Base-by-base conservation (phyloP, 2,329 filamentous ascomycete species). In the Sodiomyces alkalinus region DNA sequence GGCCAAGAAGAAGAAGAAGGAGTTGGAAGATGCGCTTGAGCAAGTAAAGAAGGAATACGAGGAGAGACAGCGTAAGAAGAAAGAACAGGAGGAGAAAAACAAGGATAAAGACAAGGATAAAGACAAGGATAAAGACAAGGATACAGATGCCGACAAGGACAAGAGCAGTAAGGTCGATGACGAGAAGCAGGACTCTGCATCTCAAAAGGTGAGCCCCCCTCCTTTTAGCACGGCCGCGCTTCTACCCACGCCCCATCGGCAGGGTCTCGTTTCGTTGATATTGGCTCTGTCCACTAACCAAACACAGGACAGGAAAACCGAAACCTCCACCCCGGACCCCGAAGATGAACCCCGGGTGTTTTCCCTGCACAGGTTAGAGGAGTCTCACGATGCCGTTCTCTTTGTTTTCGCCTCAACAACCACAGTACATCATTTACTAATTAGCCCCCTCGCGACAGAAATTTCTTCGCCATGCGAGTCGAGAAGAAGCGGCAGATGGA, bases 391-490 rank as follows among this genome's bases (percentile, higher is more conserved):
- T n/a, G n/a, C n/a, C n/a, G n/a, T n/a, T n/a, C n/a, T n/a, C n/a
- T n/a, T n/a, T n/a, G n/a, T n/a, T n/a, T n/a, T n/a, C n/a, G n/a
- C n/a, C n/a, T n/a, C n/a, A n/a, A n/a, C n/a, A n/a, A n/a, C n/a
- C n/a, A n/a, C n/a, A n/a, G n/a, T n/a, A n/a, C n/a, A n/a, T n/a
- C n/a, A n/a, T n/a, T n/a, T n/a, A n/a, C n/a, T n/a, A n/a, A n/a
- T n/a, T n/a, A n/a, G n/a, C n/a, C n/a, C n/a, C n/a, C n/a, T n/a
- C n/a, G n/a, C n/a, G n/a, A 28, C 43, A 90, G 82, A 42, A 68
- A 73, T 16, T 93, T 98, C 52, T 92, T 83, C 47, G 78, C 87
- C 41, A 81, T 85, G 57, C 74, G 90, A 11, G 49, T 93, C 28
- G 74, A 83, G 47, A 79, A 78, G 46, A 76, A 85, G 45, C 68